Percentiles rank a stretch among this genome's conserved stretches.
These are phyloP conservation scores for Brassica juncea DNA, from an alignment of 345 rosid genomes.

Conservation along the genomic window DNA sequence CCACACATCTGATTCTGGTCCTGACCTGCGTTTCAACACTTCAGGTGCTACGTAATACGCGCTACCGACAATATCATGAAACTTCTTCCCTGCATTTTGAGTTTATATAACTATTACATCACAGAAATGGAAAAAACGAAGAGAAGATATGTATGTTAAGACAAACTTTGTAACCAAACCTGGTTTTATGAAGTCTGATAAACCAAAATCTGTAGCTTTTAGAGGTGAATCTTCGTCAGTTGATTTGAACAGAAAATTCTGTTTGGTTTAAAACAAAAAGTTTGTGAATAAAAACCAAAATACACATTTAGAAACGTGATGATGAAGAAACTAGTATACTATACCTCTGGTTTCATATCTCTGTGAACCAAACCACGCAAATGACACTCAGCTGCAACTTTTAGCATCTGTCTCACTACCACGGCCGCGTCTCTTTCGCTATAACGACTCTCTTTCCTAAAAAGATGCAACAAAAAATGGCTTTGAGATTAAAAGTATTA, in stretches of 20 bases:
- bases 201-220: constrained; percentile 97
- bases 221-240: constrained; percentile 67
- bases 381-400: constrained; percentile 96
- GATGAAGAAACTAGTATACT: not conserved
- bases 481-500: not conserved
- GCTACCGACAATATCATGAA: constrained; percentile 85
- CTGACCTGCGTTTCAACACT: constrained; percentile 89
- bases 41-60: constrained; percentile 99
- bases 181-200: constrained; percentile 94
- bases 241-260: constrained; percentile 97
- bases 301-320: not conserved
- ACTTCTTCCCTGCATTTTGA: constrained; percentile 34
- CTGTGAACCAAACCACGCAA: constrained; percentile 90
- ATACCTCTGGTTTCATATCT: constrained; percentile 99
- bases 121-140: not conserved
- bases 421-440: constrained; percentile 84
- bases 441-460: constrained; percentile 87
- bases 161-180: constrained; percentile 40
- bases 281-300: not conserved
- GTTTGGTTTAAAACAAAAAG: not conserved
- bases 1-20: constrained; percentile 99
- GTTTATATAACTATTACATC: not conserved
- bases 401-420: constrained; percentile 82
- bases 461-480: not conserved
- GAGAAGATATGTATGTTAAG: not conserved